Base-by-base conservation (phyloP, 1,284 basidiomycete species). In the Heterobasidion parviporum region DNA sequence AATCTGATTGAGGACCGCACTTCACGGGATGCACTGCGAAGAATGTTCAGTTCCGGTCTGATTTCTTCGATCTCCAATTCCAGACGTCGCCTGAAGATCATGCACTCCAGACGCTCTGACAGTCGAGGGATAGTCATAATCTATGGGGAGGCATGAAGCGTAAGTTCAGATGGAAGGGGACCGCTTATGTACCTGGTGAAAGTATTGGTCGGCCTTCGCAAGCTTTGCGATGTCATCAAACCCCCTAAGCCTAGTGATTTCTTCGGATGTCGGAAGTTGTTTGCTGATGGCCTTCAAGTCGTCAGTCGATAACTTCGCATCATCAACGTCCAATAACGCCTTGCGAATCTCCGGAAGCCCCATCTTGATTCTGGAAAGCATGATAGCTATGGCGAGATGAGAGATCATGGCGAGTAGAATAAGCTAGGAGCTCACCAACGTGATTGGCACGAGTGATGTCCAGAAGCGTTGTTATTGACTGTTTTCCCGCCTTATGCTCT, bases 391-490 rank as follows among this genome's bases (percentile, higher is more conserved):
- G 50, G 55, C 46, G 66, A 55, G 49, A 52, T 47, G 44, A 55
- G 18, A 33, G 47, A 33, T 6, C 35, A 50, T 12, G 44, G 16
- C 7, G 45, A 33, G 33, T 44, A 49, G 38, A 20, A 34, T 33
- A 20, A 26, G 15, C 43, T 16, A 41, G 14, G 54, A 36, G 68
- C 79, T 63, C 63, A 85, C 90, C 86, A 61, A 94, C 77, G 63
- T 94, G 89, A 61, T 92, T 92, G 1, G 92, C 89, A n/a, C 91
- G 77, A 9, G 82, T 87, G 50, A 89, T 88, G 63, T 92, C 86
- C 44, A 95, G 70, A 35, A 94, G 68, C 0, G 89, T 91, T 0
- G 83, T 84, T 0, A 85, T 74, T 58, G 75, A 77, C 63, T 78
- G 77, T 66, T 81, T 85, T 70, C 78, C 84, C n/a, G 71, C 60